Percentiles rank a stretch among this genome's conserved stretches.
Conservation (phyloP, 768 basidiomycete genomes). For the Epithele typhae region DNA sequence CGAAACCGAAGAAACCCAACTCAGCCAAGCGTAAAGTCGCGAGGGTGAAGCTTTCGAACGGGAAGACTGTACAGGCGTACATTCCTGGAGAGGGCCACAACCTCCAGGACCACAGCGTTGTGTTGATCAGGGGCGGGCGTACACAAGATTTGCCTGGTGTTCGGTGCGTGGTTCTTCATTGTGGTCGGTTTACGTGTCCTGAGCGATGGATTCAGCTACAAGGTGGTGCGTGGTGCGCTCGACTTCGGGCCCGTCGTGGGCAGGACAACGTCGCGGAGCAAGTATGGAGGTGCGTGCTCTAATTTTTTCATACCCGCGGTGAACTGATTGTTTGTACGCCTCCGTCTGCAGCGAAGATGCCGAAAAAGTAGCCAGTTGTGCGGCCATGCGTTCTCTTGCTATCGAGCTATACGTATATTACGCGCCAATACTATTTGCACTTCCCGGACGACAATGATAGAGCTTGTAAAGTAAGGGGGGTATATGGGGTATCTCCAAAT, state of each 20-base stretch:
- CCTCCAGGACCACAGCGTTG: slow-evolving; percentile 95
- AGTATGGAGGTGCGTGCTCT: slow-evolving; percentile 76
- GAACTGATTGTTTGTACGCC: neutral
- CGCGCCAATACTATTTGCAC: neutral
- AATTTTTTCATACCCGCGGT: no score
- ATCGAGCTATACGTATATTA: neutral
- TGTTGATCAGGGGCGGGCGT: slow-evolving; percentile 90
- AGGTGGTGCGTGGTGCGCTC: slow-evolving; percentile 86
- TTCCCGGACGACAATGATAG: no score
- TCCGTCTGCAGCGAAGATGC: slow-evolving; percentile 82
- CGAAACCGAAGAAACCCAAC: slow-evolving; percentile 96
- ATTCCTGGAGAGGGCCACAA: slow-evolving; percentile 98
- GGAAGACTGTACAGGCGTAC: slow-evolving; percentile 87
- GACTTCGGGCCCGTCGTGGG: slow-evolving; percentile 91
- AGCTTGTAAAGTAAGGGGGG: no score
- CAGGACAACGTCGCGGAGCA: slow-evolving; percentile 76
- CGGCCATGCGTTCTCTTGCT: neutral
- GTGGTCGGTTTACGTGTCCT: neutral
- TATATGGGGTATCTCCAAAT: no score
- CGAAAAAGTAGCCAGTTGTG: slow-evolving; percentile 48
- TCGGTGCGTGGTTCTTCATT: slow-evolving; percentile 49
- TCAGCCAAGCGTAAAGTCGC: slow-evolving; percentile 98
- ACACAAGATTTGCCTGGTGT: slow-evolving; percentile 98
- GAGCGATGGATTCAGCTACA: slow-evolving; percentile 61
- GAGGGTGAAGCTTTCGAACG: slow-evolving; percentile 85